Base-by-base conservation (phyloP, 306 rosid species). In the Cucumis melo region DNA sequence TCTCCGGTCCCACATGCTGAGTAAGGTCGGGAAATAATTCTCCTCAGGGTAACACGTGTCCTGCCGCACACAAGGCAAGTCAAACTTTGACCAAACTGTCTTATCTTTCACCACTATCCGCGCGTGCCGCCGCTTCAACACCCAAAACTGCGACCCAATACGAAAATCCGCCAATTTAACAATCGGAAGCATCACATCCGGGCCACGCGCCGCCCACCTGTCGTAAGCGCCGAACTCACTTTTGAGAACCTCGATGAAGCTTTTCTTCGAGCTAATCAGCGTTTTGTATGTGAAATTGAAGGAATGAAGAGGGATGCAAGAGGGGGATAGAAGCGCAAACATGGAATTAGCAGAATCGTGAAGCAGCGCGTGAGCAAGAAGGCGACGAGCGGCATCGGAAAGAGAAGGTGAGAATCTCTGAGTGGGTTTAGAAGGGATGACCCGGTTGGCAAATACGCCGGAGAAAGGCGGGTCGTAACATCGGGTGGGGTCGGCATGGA, bases 131-230 rank as follows among this genome's bases (percentile, higher is more conserved):
- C 96, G 89, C 72, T 89, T 92, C 73, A 88, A 36, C 0, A 85
- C 86, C 96, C 93, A 92, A 5, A 92, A 92, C 74, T 88, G 96
- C 8, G 97, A 92, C 81, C 96, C 89, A 0, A 90, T 84, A 8
- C 91, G 92, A 15, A 90, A 86, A 1, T 90, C 84, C 79, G 84
- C 92, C 7, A 87, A 32, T 42, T 16, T 85, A 76, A 90, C 91
- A 72, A 84, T 82, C 20, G 90, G 96, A 0, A 88, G 81, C 96
- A 90, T 92, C 60, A 57, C 85, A 23, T 87, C 86, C 0, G 39
- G 9, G 0, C 93, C 96, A 86, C 93, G 91, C 74, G 89, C 93
- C 13, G 89, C 93, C 96, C 93, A 90, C 0, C 91, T 78, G 17
- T 79, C 91, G 12, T 76, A 87, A 1, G 68, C 23, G 0, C 86